Conservation (phyloP, 164 flowering plant species). For the Euptelea pleiosperma region DNA sequence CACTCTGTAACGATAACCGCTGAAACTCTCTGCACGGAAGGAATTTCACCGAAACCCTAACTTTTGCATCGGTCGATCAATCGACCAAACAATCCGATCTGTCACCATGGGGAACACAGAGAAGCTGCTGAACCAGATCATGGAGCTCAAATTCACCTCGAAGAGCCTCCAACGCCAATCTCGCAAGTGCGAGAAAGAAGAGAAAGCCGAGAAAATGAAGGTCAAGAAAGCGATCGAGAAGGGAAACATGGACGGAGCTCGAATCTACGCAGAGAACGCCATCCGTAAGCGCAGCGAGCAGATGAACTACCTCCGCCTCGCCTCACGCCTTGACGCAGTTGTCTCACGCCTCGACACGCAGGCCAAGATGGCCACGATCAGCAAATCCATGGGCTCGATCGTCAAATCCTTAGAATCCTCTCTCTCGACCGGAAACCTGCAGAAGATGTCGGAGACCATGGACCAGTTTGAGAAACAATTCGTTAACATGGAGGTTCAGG, state of each 20-base stretch:
- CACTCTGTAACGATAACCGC: no score
- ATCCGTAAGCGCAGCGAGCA: constrained; percentile 4
- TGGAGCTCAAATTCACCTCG: constrained; percentile 7
- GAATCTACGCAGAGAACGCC: constrained; percentile 3
- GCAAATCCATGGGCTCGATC: neutral
- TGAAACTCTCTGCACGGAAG: no score
- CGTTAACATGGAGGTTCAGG: constrained; percentile 8
- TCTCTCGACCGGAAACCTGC: neutral
- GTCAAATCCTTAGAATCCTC: constrained; percentile 2
- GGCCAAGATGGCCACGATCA: constrained; percentile 3
- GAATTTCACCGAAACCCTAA: constrained; percentile 1
- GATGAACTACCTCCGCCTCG: constrained; percentile 6
- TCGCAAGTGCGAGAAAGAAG: constrained; percentile 7
- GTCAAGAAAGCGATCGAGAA: no score
- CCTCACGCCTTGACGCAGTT: constrained; percentile 3
- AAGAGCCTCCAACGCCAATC: constrained; percentile 4
- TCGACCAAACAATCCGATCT: neutral
- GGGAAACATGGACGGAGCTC: constrained; percentile 6
- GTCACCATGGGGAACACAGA: constrained; percentile 3
- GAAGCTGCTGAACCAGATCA: no score
- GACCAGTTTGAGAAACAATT: no score
- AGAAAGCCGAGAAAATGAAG: constrained; percentile 6
- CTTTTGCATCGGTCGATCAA: neutral
- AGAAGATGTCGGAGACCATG: no score
- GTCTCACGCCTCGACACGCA: constrained; percentile 1